These are phyloP conservation scores for Melanogaster broomeanus DNA, from an alignment of 768 basidiomycete species.

Conservation along the genomic window DNA sequence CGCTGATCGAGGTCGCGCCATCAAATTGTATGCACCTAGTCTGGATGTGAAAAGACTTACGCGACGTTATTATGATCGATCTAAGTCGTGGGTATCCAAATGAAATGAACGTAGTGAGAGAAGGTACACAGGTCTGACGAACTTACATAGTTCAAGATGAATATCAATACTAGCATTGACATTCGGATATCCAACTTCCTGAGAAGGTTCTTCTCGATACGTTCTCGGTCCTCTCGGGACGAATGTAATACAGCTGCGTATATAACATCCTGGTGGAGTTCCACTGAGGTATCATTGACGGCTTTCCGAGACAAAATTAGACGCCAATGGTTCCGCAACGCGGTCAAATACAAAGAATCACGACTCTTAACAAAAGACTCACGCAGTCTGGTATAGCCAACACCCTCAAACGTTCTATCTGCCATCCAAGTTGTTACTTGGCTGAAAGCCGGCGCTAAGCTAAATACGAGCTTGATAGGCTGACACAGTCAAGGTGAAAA, in stretches of 20 bases:
- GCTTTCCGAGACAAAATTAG: conserved; percentile 4
- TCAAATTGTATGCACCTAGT: background rate
- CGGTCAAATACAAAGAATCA: no score
- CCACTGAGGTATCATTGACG: background rate
- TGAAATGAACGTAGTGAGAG: background rate
- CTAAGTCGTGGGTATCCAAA: conserved; percentile 28
- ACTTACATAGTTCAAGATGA: conserved; percentile 36
- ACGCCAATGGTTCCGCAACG: no score
- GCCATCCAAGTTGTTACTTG: conserved; percentile 10
- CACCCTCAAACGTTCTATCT: conserved; percentile 4
- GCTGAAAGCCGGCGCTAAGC: no score
- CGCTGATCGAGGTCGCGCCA: conserved; percentile 41
- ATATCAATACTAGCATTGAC: conserved; percentile 37
- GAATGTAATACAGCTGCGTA: background rate
- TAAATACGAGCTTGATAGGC: no score
- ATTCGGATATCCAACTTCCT: conserved; percentile 36
- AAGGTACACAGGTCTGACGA: background rate
- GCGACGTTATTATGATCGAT: conserved; percentile 73
- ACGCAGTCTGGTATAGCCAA: conserved; percentile 20
- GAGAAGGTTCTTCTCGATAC: conserved; percentile 44
- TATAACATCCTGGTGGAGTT: background rate
- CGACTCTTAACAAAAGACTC: conserved; percentile 1
- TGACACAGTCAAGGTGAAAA: no score
- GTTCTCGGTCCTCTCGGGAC: conserved; percentile 25
- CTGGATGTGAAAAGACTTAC: conserved; percentile 36